Percentiles rank a stretch among this genome's conserved stretches.
Evolutionary conservation across 345 rosid species (phyloP).

Genomic region (Abelmoschus esculentus): DNA sequence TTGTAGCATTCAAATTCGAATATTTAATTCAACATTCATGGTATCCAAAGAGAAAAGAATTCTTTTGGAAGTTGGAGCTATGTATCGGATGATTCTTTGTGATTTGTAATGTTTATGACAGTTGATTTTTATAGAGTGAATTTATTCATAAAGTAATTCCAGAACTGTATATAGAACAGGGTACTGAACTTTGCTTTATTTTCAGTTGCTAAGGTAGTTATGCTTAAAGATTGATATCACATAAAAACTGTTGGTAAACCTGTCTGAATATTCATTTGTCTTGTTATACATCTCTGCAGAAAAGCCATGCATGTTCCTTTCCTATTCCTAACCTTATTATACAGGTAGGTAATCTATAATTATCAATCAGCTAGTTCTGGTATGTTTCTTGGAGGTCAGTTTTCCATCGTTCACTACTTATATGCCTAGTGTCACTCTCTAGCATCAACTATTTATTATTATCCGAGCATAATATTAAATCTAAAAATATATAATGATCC

Average conservation of each 20-base stretch:
- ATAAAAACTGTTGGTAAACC: background rate
- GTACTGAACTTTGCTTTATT: background rate
- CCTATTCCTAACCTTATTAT: background rate
- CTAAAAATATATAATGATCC: no score
- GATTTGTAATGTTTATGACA: constrained; percentile 26
- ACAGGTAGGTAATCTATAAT: background rate
- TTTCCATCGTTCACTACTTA: background rate
- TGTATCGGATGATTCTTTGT: constrained; percentile 32
- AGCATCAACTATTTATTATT: no score
- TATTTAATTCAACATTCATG: constrained; percentile 23
- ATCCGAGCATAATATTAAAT: no score
- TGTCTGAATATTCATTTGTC: background rate
- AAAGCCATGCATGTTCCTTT: background rate
- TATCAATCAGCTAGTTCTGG: background rate
- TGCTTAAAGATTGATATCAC: background rate
- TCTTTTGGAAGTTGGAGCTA: constrained; percentile 22
- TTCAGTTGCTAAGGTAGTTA: background rate
- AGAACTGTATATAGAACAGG: constrained; percentile 3
- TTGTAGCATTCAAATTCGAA: constrained; percentile 26
- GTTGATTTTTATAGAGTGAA: constrained; percentile 21
- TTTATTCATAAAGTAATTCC: constrained; percentile 4
- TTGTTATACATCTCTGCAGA: background rate
- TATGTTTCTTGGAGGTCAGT: background rate
- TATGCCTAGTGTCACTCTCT: no score
- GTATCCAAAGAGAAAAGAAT: constrained; percentile 17